Conservation (phyloP, 2,329 filamentous ascomycete genomes). For the Paracoccidioides brasiliensis region DNA sequence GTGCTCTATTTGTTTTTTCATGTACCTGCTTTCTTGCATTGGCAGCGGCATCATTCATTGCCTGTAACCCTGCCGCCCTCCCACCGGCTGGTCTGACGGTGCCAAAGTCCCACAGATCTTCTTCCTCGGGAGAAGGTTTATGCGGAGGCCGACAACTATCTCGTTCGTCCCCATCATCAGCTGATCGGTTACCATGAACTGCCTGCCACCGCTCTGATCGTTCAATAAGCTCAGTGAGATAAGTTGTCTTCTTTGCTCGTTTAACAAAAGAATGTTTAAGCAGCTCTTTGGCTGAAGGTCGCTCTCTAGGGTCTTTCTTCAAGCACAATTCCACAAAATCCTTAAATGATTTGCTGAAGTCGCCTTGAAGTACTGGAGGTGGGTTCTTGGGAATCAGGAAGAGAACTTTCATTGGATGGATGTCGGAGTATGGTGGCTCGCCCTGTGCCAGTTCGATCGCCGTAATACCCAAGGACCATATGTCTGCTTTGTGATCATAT, state of each 20-base stretch:
- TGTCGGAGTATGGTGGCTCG: constrained; percentile 88
- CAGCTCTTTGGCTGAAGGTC: constrained; percentile 75
- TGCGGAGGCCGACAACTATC: constrained; percentile 21
- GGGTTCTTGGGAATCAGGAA: constrained; percentile 94
- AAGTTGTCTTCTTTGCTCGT: constrained; percentile 88
- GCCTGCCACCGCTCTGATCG: constrained; percentile 77
- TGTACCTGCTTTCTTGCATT: constrained; percentile 55
- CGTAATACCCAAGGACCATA: constrained; percentile 93
- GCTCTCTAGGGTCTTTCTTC: constrained; percentile 75
- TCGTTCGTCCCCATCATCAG: constrained; percentile 49
- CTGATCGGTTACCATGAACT: constrained; percentile 58
- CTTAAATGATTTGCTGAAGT: constrained; percentile 71
- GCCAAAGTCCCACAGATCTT: constrained; percentile 98
- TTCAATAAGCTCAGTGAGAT: constrained; percentile 90
- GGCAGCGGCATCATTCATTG: constrained; percentile 68
- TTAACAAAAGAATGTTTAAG: constrained; percentile 83
- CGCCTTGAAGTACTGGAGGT: constrained; percentile 66
- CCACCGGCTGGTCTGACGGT: constrained; percentile 72
- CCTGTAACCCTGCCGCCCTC: constrained; percentile 50
- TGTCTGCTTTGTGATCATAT: constrained; percentile 95
- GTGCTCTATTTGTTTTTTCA: constrained; percentile 30
- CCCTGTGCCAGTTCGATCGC: constrained; percentile 83
- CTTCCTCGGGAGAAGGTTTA: constrained; percentile 43
- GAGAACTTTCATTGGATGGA: constrained; percentile 96
- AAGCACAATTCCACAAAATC: constrained; percentile 76